These are phyloP conservation scores for Cyphellophora europaea DNA, from an alignment of 2,329 filamentous ascomycete genomes.

Conservation along the genomic window DNA sequence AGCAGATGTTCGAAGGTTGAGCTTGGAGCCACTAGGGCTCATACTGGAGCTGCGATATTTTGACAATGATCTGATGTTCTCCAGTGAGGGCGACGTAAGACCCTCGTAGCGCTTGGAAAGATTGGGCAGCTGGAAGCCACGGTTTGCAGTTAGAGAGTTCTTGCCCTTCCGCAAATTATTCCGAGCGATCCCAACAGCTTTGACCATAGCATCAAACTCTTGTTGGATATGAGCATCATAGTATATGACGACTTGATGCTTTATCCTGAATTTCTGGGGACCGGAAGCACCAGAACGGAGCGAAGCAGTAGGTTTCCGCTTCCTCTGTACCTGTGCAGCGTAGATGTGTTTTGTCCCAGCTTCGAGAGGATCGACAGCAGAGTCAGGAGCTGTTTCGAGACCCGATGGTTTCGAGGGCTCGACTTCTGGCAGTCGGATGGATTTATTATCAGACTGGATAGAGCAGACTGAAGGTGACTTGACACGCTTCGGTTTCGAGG, in stretches of 20 bases:
- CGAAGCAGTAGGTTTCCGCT: conserved; percentile 24
- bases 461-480: conserved; percentile 29
- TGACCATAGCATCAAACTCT: conserved; percentile 72
- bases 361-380: conserved; percentile 11
- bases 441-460: conserved; percentile 23
- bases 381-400: conserved; percentile 4
- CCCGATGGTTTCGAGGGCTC: conserved; percentile 4
- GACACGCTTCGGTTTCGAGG: conserved; percentile 30
- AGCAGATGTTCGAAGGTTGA: background rate
- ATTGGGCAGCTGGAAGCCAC: conserved; percentile 13
- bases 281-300: conserved; percentile 23
- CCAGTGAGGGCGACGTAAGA: background rate
- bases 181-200: conserved; percentile 67
- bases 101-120: conserved; percentile 1
- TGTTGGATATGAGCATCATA: conserved; percentile 83
- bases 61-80: conserved; percentile 5
- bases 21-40: background rate
- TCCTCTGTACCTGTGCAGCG: conserved; percentile 26
- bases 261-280: conserved; percentile 53
- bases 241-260: conserved; percentile 76
- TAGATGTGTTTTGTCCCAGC: conserved; percentile 16
- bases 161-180: conserved; percentile 83
- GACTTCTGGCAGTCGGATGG: background rate
- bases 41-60: conserved; percentile 6
- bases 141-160: conserved; percentile 59